Evolutionary conservation across 306 rosid genomes (phyloP).

Genomic region (Inga leiocalycina): DNA sequence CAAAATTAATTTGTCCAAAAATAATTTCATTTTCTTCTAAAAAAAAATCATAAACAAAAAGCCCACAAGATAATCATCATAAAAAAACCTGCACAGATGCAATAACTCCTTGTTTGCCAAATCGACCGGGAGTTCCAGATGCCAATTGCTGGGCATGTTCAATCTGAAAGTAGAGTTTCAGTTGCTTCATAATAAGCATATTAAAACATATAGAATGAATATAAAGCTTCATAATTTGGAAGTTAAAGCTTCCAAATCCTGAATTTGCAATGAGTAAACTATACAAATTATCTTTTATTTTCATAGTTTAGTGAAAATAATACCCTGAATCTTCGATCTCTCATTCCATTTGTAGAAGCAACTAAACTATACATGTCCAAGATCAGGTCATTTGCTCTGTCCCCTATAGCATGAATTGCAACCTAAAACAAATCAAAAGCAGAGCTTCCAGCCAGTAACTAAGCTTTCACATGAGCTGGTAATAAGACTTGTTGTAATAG

Average conservation of each 20-base stretch:
- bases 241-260: constrained; percentile 5
- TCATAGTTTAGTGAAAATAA: constrained; percentile 11
- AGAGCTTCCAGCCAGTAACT: constrained; percentile 23
- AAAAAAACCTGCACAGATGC: constrained; percentile 82
- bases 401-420: constrained; percentile 94
- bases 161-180: constrained; percentile 57
- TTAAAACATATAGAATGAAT: constrained; percentile 5
- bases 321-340: constrained; percentile 92
- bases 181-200: constrained; percentile 22
- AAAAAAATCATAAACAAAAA: neutral
- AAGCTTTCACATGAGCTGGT: constrained; percentile 13
- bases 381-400: constrained; percentile 79
- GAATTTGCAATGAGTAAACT: constrained; percentile 2
- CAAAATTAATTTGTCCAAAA: neutral
- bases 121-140: constrained; percentile 55
- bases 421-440: constrained; percentile 54
- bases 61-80: constrained; percentile 11
- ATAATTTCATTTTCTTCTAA: constrained; percentile 5
- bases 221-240: too few species aligned
- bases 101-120: constrained; percentile 63
- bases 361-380: constrained; percentile 69
- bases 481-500: constrained; percentile 7
- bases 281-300: neutral
- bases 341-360: constrained; percentile 57
- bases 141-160: constrained; percentile 96